A percentile compares a stretch with the other conserved stretches of the same genome.
Evolutionary conservation across 164 flowering plant species (phyloP).

Genomic region (Tinospora cordifolia): DNA sequence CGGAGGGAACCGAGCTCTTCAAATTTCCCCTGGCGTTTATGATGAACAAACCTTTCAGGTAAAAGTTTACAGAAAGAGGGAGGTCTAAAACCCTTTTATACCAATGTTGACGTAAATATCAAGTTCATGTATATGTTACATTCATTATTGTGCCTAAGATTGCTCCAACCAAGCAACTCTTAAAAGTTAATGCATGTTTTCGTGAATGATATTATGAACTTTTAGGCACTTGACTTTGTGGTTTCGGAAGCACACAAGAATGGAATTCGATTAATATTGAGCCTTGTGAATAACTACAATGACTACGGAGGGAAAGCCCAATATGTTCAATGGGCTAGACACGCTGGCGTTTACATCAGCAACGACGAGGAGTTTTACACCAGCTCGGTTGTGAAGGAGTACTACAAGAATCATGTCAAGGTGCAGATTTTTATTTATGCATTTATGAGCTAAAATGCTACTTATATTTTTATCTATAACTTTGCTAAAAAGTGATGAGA

Average conservation of each 20-base stretch:
- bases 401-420: slow-evolving; percentile 27
- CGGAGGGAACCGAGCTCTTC: slow-evolving; percentile 24
- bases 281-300: slow-evolving; percentile 26
- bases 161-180: too few species aligned
- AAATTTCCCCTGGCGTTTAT: slow-evolving; percentile 26
- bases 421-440: slow-evolving; percentile 6
- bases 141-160: too few species aligned
- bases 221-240: slow-evolving; percentile 28
- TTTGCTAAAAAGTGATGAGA: neutral
- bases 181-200: neutral
- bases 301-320: slow-evolving; percentile 31
- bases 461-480: too few species aligned
- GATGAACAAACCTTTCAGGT: slow-evolving; percentile 26
- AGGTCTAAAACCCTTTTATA: too few species aligned
- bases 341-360: slow-evolving; percentile 17
- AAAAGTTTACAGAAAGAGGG: neutral
- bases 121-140: neutral
- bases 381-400: slow-evolving; percentile 9
- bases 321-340: slow-evolving; percentile 29
- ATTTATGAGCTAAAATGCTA: neutral
- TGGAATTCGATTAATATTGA: slow-evolving; percentile 25
- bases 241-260: slow-evolving; percentile 22
- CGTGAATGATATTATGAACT: neutral
- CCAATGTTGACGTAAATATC: too few species aligned
- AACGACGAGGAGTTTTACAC: slow-evolving; percentile 20